These are phyloP conservation scores for Ambrosia artemisiifolia DNA, from an alignment of 129 eudicot species.

Conservation along the genomic window DNA sequence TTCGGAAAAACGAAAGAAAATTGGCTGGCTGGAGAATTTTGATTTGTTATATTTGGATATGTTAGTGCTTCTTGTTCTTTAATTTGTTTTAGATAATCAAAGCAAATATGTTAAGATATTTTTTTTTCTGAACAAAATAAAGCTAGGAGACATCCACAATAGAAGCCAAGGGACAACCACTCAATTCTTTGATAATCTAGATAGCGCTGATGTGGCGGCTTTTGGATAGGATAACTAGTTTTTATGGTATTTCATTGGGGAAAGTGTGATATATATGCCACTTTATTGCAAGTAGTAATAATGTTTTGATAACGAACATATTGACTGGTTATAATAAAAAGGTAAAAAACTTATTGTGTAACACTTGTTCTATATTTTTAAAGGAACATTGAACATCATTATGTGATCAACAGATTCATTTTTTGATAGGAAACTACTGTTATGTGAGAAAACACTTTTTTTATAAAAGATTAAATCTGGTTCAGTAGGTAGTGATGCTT, in stretches of 20 bases:
- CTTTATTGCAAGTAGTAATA: background rate
- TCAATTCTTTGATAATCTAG: constrained; percentile 48
- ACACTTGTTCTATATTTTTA: no score
- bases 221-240: constrained; percentile 40
- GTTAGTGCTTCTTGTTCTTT: background rate
- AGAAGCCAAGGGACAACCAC: constrained; percentile 53
- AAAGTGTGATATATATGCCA: constrained; percentile 18
- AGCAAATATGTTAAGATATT: constrained; percentile 5
- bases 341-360: no score
- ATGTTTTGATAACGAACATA: no score
- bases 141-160: constrained; percentile 44
- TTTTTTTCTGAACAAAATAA: constrained; percentile 22
- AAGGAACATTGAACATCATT: no score
- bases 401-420: no score
- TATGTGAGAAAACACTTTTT: no score
- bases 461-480: no score
- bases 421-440: no score
- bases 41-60: constrained; percentile 19
- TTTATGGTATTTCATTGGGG: constrained; percentile 28
- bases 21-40: background rate
- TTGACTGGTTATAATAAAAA: no score
- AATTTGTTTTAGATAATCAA: constrained; percentile 16
- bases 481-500: no score
- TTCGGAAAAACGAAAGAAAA: background rate
- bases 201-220: constrained; percentile 62